These are phyloP conservation scores for Triangularia verruculosa DNA, from an alignment of 2,329 filamentous ascomycete genomes.

Conservation along the genomic window DNA sequence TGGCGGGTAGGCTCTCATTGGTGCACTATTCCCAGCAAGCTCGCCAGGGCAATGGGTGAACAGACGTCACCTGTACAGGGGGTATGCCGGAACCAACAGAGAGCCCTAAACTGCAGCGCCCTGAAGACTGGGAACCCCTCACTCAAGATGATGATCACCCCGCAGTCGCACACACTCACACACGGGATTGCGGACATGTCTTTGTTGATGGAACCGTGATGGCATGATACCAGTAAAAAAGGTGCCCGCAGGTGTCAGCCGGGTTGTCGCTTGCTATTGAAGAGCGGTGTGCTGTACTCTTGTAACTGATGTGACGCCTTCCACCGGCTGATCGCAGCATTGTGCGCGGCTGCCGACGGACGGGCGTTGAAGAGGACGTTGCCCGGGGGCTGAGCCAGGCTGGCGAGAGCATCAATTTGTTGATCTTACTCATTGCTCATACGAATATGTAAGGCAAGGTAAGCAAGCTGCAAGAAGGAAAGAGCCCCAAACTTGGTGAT, in stretches of 20 bases:
- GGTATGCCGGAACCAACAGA: conserved; percentile 21
- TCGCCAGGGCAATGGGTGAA: conserved; percentile 12
- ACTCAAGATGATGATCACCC: conserved; percentile 17
- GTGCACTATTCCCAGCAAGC: neutral
- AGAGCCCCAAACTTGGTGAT: conserved; percentile 15
- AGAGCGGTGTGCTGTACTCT: conserved; percentile 21
- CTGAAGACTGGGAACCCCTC: conserved; percentile 19
- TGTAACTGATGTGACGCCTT: conserved; percentile 6
- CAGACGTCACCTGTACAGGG: conserved; percentile 25
- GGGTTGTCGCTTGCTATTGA: neutral
- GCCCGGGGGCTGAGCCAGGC: conserved; percentile 7
- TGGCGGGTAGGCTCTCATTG: conserved; percentile 14
- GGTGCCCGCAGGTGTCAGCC: neutral
- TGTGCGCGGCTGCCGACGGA: conserved; percentile 20
- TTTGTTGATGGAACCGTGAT: conserved; percentile 5
- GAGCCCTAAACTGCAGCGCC: conserved; percentile 3
- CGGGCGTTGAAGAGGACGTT: conserved; percentile 13
- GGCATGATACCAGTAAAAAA: neutral
- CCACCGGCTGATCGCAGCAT: conserved; percentile 17
- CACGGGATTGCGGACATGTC: conserved; percentile 2
- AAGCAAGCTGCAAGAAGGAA: conserved; percentile 4
- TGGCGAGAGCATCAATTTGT: neutral
- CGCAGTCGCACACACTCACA: conserved; percentile 17
- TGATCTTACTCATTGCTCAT: conserved; percentile 8
- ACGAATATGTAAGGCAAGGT: conserved; percentile 6